phyloP scores from a whole-genome alignment of 371 early-diverging fungal genomes.

The Fennellomyces sp. region DNA sequence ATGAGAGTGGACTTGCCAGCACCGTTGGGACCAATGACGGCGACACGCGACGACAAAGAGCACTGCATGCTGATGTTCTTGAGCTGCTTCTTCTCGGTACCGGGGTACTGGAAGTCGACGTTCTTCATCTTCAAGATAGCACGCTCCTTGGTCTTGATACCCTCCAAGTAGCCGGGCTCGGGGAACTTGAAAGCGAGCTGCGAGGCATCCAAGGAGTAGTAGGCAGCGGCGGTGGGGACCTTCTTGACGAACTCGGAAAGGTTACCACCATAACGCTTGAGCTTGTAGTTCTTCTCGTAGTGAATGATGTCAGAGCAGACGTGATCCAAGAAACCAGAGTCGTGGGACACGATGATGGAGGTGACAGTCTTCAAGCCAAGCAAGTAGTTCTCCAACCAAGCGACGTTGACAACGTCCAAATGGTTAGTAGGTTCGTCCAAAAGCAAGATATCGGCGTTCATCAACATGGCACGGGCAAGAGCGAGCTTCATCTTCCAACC shows the following conservation, averaged over 20 bases:
- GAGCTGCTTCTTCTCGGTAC: constrained; percentile 54
- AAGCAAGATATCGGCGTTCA: constrained; percentile 84
- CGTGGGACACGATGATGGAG: constrained; percentile 88
- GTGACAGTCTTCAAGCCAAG: constrained; percentile 72
- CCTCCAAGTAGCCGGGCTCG: constrained; percentile 73
- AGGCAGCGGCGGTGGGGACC: constrained; percentile 77
- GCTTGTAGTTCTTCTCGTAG: constrained; percentile 72
- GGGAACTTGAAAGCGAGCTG: constrained; percentile 67
- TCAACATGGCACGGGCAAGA: constrained; percentile 84
- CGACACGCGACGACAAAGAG: constrained; percentile 71
- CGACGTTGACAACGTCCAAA: constrained; percentile 82
- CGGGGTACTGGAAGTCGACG: constrained; percentile 71
- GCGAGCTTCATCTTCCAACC: constrained; percentile 92
- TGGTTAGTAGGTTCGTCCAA: constrained; percentile 95
- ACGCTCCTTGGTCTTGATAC: constrained; percentile 76
- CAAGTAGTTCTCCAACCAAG: constrained; percentile 85
- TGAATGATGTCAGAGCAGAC: constrained; percentile 86
- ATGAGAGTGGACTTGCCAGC: constrained; percentile 82
- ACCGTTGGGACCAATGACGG: constrained; percentile 78
- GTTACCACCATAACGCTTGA: constrained; percentile 84
- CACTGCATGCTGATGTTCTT: constrained; percentile 63
- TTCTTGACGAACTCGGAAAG: constrained; percentile 82
- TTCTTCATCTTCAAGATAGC: constrained; percentile 70
- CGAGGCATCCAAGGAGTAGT: constrained; percentile 68
- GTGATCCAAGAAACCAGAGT: constrained; percentile 86